phyloP scores from a whole-genome alignment of 192 early-diverging fungal species.

The Cetraspora pellucida region DNA sequence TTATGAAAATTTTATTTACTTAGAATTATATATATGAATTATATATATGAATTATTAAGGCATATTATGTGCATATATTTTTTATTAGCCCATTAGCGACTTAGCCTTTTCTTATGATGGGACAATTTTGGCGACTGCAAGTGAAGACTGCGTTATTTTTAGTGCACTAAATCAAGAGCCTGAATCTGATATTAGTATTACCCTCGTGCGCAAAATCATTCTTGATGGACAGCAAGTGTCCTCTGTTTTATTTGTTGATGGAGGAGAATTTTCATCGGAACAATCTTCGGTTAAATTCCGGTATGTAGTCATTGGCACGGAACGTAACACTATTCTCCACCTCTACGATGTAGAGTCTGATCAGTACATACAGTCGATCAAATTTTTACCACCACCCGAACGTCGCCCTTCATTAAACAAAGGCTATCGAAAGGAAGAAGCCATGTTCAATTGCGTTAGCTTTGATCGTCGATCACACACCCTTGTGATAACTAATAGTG shows the following conservation, averaged over 20 bases:
- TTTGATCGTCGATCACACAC: slow-evolving; percentile 43
- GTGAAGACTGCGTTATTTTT: slow-evolving; percentile 43
- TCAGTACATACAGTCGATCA: slow-evolving; percentile 39
- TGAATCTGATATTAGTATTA: background rate
- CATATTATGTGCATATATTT: background rate
- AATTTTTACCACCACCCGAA: slow-evolving; percentile 46
- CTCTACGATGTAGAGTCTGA: slow-evolving; percentile 39
- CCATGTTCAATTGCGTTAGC: slow-evolving; percentile 53
- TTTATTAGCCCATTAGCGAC: slow-evolving; percentile 45
- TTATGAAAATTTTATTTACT: background rate
- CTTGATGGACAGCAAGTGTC: slow-evolving; percentile 40
- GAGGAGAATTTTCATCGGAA: slow-evolving; percentile 34
- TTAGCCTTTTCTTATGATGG: slow-evolving; percentile 50
- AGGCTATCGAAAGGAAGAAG: slow-evolving; percentile 34
- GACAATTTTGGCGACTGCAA: slow-evolving; percentile 47
- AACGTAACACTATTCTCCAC: slow-evolving; percentile 44
- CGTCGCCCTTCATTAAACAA: slow-evolving; percentile 44
- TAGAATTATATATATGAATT: background rate
- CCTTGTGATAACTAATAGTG: slow-evolving; percentile 48
- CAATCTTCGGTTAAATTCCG: slow-evolving; percentile 39
- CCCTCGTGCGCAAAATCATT: slow-evolving; percentile 38
- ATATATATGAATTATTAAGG: background rate
- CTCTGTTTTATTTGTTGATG: slow-evolving; percentile 32
- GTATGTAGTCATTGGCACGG: slow-evolving; percentile 46
- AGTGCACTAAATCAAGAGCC: slow-evolving; percentile 32